Conservation (phyloP, 148 eudicot genomes). For the Rhododendron vialii region DNA sequence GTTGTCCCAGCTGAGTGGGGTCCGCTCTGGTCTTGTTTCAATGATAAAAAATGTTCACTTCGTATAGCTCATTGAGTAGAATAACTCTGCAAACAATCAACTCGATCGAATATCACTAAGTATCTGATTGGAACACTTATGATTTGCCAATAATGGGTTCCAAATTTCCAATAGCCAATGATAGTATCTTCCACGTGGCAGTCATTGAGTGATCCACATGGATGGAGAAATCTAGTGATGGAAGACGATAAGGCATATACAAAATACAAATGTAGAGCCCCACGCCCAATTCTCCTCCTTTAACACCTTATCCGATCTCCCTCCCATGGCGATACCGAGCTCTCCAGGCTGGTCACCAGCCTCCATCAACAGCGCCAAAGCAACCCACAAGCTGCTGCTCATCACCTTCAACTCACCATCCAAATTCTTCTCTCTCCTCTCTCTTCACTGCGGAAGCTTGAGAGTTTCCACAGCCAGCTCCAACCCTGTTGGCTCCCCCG, state of each 20-base stretch:
- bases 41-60: too few relatives aligned
- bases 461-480: slow-evolving; percentile 17
- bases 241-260: neutral
- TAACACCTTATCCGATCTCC: neutral
- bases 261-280: neutral
- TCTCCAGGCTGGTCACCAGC: neutral
- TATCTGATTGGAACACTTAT: too few relatives aligned
- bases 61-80: too few relatives aligned
- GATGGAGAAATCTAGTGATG: neutral
- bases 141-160: too few relatives aligned
- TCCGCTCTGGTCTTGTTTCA: too few relatives aligned
- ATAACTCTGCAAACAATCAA: too few relatives aligned
- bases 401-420: neutral
- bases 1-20: too few relatives aligned
- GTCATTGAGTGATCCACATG: neutral
- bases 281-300: neutral
- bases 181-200: neutral
- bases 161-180: too few relatives aligned
- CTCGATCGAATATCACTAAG: too few relatives aligned
- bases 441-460: slow-evolving; percentile 11
- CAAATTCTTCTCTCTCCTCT: slow-evolving; percentile 11
- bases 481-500: slow-evolving; percentile 15
- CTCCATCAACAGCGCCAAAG: neutral
- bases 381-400: neutral
- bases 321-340: neutral